Evolutionary conservation across 164 flowering plant genomes (phyloP), one percentile per base, ranked within the genome.

Genomic region (Warburgia ugandensis): DNA sequence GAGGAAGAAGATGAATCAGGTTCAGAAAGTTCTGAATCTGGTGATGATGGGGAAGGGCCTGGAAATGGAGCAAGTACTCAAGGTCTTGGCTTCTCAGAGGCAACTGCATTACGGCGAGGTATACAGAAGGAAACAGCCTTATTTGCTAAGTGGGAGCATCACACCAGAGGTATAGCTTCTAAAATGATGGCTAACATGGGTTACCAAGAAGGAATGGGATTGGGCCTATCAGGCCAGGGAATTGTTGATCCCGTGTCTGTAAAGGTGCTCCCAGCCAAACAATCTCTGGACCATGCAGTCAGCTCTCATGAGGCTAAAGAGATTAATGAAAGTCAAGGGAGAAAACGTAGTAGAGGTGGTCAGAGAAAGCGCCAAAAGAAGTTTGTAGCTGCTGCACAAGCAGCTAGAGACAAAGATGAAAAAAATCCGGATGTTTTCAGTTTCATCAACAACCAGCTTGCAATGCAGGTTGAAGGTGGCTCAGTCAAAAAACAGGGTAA

Each of bases 151-250:
- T 92, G 99, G 99, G 99, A 92, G 66, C 76, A 83, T 71, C 99
- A 92, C 73, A 92, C 99, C 3, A 61, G 99, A 0, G 99, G 99
- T 28, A 75, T 92, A 56, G 99, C 99, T 66, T 92, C 99, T 23
- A 86, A 84, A 72, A 92, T 92, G 99, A 92, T 92, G 99, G 95
- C 96, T 22, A 88, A 68, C 55, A 92, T 92, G 99, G 99, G 99
- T 42, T 92, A 78, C 52, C 80, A 81, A 26, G 95, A 85, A 58
- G 99, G 99, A 29, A 92, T 86, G 96, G 99, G 99, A 8, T 69
- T 92, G 50, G 96, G 99, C 31, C 72, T 63, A 36, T 58, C 84
- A 1, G 94, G 95, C 0, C 99, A 86, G 54, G 99, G 99, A 33
- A 82, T 78, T 52, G 48, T 86, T 17, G 59, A 86, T 41, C 99